phyloP scores from a whole-genome alignment of 1,139 yeast species.

The Trichomonascaceae sp. region DNA sequence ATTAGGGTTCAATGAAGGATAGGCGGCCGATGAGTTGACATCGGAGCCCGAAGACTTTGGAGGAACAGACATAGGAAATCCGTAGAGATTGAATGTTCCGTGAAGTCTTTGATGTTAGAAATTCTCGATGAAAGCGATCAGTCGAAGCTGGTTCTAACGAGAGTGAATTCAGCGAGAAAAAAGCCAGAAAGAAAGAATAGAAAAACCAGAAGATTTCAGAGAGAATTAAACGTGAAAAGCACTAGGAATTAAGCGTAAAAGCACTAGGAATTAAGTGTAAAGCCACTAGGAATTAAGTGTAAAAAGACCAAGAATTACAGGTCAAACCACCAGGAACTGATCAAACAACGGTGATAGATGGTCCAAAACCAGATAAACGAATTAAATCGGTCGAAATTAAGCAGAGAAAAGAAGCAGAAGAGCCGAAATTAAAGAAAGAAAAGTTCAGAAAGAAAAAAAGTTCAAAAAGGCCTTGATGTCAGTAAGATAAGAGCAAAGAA shows the following conservation, averaged over 20 bases:
- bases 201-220: too few species aligned
- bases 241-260: neutral
- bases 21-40: conserved; percentile 7
- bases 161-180: too few species aligned
- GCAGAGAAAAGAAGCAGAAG: neutral
- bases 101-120: neutral
- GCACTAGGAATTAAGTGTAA: neutral
- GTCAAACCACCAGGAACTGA: neutral
- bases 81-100: neutral
- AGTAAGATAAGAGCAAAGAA: neutral
- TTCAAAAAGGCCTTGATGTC: neutral
- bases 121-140: too few species aligned
- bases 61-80: conserved; percentile 2
- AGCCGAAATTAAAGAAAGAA: neutral
- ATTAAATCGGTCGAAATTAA: neutral
- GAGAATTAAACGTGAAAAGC: too few species aligned
- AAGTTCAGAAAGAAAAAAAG: neutral
- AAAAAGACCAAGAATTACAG: neutral
- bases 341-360: neutral
- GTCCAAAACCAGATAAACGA: neutral
- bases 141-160: neutral
- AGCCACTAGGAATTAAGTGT: neutral
- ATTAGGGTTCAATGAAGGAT: conserved; percentile 33
- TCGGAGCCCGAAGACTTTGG: conserved; percentile 4
- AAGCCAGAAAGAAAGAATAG: too few species aligned